phyloP scores from a whole-genome alignment of 305 asterid species.

The Fraxinus greggii region DNA sequence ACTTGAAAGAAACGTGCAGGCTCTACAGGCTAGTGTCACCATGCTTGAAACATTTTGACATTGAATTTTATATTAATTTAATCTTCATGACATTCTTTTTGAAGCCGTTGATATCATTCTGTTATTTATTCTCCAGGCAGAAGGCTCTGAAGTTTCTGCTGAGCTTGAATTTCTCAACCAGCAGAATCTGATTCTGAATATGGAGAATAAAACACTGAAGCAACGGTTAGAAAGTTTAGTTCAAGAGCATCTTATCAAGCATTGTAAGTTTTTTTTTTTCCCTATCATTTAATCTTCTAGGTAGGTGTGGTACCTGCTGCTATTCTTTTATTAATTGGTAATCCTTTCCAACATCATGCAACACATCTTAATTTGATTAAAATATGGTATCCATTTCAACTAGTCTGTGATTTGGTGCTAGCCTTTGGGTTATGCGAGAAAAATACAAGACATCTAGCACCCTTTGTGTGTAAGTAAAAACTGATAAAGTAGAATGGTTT shows the following conservation, averaged over 20 bases:
- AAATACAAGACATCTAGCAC: neutral
- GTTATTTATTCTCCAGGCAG: conserved; percentile 45
- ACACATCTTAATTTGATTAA: neutral
- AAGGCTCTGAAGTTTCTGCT: conserved; percentile 66
- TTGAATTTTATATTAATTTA: neutral
- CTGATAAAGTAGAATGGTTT: neutral
- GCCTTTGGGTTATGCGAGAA: neutral
- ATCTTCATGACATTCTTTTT: neutral
- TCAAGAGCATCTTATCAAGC: conserved; percentile 72
- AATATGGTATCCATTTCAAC: neutral
- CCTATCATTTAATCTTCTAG: neutral
- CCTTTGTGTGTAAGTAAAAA: neutral
- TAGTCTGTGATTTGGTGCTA: neutral
- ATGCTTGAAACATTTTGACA: neutral
- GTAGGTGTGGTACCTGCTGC: neutral
- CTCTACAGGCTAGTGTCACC: conserved; percentile 56
- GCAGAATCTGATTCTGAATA: conserved; percentile 67
- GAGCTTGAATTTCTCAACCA: conserved; percentile 77
- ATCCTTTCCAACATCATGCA: neutral
- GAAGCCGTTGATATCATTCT: conserved; percentile 8
- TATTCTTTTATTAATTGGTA: neutral
- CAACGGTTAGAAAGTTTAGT: conserved; percentile 69
- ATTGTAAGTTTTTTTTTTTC: conserved; percentile 46
- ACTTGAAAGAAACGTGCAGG: conserved; percentile 74
- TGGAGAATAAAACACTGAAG: conserved; percentile 79